Percentiles rank a stretch among this genome's conserved stretches.
Conservation (phyloP, 148 eudicot genomes). For the Fagopyrum homotropicum region DNA sequence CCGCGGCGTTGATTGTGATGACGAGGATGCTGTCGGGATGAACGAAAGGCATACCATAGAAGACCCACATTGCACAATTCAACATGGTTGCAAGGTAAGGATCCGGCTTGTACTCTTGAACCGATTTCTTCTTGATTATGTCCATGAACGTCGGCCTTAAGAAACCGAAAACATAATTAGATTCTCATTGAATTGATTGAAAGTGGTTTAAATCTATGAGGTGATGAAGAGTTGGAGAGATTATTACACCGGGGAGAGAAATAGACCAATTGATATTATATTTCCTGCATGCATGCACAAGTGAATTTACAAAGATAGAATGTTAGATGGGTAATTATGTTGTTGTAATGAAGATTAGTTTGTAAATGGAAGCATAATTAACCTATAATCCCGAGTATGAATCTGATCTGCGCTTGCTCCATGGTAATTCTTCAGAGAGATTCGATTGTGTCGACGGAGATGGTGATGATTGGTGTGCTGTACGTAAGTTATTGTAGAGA, state of each 20-base stretch:
- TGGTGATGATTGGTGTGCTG: neutral
- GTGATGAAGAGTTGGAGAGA: neutral
- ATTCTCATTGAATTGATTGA: neutral
- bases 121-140: slow-evolving; percentile 53
- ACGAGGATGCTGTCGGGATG: slow-evolving; percentile 64
- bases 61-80: slow-evolving; percentile 64
- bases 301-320: neutral
- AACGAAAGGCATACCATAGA: slow-evolving; percentile 69
- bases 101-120: slow-evolving; percentile 49
- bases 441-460: neutral
- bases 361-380: neutral
- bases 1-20: slow-evolving; percentile 56
- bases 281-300: slow-evolving; percentile 2
- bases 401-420: slow-evolving; percentile 2
- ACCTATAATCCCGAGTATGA: slow-evolving; percentile 2
- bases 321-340: neutral
- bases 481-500: neutral
- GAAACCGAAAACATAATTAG: neutral
- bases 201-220: no score
- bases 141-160: slow-evolving; percentile 55
- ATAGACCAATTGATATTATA: neutral
- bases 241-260: neutral
- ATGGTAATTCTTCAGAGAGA: neutral
- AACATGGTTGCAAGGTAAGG: slow-evolving; percentile 60
- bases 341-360: neutral